These are phyloP conservation scores for Aspergillus glaucus DNA, from an alignment of 2,329 filamentous ascomycete species.

Conservation along the genomic window DNA sequence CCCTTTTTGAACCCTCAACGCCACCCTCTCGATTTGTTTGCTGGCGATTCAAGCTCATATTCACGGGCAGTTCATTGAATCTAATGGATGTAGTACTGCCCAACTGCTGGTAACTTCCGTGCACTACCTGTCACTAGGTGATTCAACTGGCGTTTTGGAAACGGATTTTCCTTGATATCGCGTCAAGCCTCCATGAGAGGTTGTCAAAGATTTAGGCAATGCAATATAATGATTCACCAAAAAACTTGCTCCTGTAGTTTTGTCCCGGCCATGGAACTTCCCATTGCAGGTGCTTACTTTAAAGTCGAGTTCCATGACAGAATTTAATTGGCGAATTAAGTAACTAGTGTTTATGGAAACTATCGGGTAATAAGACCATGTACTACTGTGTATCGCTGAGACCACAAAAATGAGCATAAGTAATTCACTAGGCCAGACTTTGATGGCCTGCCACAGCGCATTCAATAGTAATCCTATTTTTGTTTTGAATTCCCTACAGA, in stretches of 20 bases:
- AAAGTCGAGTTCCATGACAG: not conserved
- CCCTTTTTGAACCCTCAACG: constrained; percentile 12
- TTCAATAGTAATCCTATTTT: too few species aligned
- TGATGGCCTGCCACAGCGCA: too few species aligned
- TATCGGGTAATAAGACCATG: too few species aligned
- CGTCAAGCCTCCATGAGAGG: not conserved
- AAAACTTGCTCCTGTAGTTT: constrained; percentile 2
- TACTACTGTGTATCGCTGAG: too few species aligned
- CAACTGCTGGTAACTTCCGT: not conserved
- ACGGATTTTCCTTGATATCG: not conserved
- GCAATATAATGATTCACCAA: not conserved
- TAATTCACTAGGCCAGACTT: too few species aligned
- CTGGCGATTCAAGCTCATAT: constrained; percentile 33
- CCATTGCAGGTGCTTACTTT: not conserved
- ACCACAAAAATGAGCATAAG: too few species aligned
- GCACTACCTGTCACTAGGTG: too few species aligned
- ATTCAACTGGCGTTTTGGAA: not conserved
- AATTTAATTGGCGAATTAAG: not conserved
- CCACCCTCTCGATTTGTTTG: constrained; percentile 16
- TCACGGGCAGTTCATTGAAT: constrained; percentile 4
- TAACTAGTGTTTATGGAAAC: too few species aligned
- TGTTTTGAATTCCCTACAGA: not conserved
- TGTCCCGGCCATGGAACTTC: constrained; percentile 10
- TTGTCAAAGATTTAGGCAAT: not conserved
- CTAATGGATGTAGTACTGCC: not conserved